phyloP scores from a whole-genome alignment of 345 rosid species.

The Hevea brasiliensis region DNA sequence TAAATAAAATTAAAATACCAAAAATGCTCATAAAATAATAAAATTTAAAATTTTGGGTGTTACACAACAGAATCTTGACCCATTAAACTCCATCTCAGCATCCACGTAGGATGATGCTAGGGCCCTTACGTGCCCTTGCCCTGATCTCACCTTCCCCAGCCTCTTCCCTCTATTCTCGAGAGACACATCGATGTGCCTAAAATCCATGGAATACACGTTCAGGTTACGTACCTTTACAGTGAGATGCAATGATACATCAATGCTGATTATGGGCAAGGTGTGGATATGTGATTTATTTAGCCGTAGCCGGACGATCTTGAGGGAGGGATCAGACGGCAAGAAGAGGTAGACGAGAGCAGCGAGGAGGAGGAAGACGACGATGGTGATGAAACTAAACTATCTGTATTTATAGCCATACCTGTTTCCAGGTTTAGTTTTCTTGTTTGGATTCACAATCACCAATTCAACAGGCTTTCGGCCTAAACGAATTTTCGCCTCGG shows the following conservation, averaged over 20 bases:
- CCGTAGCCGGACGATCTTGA: conserved; percentile 53
- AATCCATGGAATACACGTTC: conserved; percentile 71
- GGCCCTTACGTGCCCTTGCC: conserved; percentile 59
- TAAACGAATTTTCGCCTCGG: conserved; percentile 38
- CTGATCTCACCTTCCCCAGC: conserved; percentile 64
- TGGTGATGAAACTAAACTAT: no score
- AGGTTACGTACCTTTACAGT: conserved; percentile 59
- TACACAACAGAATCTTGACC: conserved; percentile 52
- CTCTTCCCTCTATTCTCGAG: conserved; percentile 62
- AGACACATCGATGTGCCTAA: conserved; percentile 49
- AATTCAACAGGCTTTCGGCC: conserved; percentile 32
- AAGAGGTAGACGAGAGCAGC: conserved; percentile 40
- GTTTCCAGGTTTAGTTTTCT: conserved; percentile 48
- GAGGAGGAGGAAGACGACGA: conserved; percentile 25
- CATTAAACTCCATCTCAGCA: conserved; percentile 60
- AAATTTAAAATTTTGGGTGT: no score
- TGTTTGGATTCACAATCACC: conserved; percentile 41
- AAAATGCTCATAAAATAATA: no score
- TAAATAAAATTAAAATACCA: no score
- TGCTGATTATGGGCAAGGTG: conserved; percentile 39
- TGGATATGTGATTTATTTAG: conserved; percentile 51
- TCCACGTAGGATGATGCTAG: conserved; percentile 58
- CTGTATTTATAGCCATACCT: conserved; percentile 44
- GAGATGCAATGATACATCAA: conserved; percentile 56
- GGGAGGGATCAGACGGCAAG: conserved; percentile 77